Percentiles rank a stretch among this genome's conserved stretches.
Evolutionary conservation across 495 filamentous ascomycete genomes (phyloP).

Genomic region (Friedmanniomyces endolithicus): DNA sequence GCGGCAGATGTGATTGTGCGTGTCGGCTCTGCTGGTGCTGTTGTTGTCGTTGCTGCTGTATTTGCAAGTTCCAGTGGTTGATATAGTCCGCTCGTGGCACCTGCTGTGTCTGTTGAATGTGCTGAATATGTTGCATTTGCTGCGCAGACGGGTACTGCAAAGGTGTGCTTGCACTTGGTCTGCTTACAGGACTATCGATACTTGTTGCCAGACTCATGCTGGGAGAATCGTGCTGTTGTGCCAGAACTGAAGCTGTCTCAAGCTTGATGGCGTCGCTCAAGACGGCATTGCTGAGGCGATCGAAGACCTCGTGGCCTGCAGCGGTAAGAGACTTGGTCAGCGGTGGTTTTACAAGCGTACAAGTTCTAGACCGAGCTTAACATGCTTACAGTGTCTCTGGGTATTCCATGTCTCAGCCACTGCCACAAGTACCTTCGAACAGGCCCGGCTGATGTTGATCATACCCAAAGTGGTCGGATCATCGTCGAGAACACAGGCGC

Average conservation of each 20-base stretch:
- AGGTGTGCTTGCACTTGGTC: background rate
- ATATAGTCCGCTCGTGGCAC: background rate
- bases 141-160: background rate
- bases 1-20: background rate
- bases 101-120: background rate
- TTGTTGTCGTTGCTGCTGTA: background rate
- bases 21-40: background rate
- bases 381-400: constrained; percentile 1
- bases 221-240: background rate
- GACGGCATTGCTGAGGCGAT: constrained; percentile 11
- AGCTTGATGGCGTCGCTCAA: constrained; percentile 8
- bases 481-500: background rate
- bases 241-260: background rate
- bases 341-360: background rate
- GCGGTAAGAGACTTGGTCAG: background rate
- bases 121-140: background rate
- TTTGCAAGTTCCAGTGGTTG: background rate
- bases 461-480: constrained; percentile 7
- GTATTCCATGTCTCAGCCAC: constrained; percentile 5
- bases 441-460: constrained; percentile 6
- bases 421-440: constrained; percentile 14
- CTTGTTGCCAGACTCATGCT: background rate
- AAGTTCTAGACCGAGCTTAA: background rate
- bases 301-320: constrained; percentile 14
- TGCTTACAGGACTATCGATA: background rate